These are phyloP conservation scores for Chenopodium suecicum DNA, from an alignment of 148 eudicot species.

Conservation along the genomic window DNA sequence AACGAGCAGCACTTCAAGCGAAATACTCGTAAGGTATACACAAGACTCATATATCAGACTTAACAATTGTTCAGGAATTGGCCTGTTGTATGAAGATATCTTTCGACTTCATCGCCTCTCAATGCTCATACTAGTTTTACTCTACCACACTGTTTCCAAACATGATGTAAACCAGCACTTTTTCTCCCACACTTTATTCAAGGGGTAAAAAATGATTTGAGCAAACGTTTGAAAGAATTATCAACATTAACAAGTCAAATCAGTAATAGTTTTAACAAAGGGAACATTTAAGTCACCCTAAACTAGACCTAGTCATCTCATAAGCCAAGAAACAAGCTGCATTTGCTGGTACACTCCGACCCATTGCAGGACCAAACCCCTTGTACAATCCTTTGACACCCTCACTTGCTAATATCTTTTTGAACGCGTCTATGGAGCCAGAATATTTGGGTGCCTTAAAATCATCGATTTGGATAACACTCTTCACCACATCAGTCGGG, in stretches of 20 bases:
- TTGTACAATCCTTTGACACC: conserved; percentile 88
- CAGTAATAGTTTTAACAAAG: not conserved
- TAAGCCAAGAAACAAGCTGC: conserved; percentile 98
- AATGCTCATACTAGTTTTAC: too few relatives aligned
- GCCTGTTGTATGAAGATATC: too few relatives aligned
- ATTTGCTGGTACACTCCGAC: conserved; percentile 88
- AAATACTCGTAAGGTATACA: too few relatives aligned
- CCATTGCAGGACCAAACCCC: conserved; percentile 98
- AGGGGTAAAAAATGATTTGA: not conserved
- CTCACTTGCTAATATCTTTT: conserved; percentile 62
- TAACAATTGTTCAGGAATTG: too few relatives aligned
- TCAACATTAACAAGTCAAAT: conserved; percentile 12
- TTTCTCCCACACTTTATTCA: conserved; percentile 12
- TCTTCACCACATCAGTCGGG: conserved; percentile 92
- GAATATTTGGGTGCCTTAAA: conserved; percentile 73
- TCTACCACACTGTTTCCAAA: too few relatives aligned
- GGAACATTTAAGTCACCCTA: conserved; percentile 46
- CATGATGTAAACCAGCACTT: not conserved
- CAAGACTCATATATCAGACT: too few relatives aligned
- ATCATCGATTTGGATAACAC: conserved; percentile 83
- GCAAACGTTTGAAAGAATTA: conserved; percentile 20
- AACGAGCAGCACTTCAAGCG: too few relatives aligned
- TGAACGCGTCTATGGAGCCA: conserved; percentile 73
- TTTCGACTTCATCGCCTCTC: too few relatives aligned
- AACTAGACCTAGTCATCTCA: conserved; percentile 83